Evolutionary conservation across 208 protist species (phyloP).

Genomic region (Leptomonas seymouri): DNA sequence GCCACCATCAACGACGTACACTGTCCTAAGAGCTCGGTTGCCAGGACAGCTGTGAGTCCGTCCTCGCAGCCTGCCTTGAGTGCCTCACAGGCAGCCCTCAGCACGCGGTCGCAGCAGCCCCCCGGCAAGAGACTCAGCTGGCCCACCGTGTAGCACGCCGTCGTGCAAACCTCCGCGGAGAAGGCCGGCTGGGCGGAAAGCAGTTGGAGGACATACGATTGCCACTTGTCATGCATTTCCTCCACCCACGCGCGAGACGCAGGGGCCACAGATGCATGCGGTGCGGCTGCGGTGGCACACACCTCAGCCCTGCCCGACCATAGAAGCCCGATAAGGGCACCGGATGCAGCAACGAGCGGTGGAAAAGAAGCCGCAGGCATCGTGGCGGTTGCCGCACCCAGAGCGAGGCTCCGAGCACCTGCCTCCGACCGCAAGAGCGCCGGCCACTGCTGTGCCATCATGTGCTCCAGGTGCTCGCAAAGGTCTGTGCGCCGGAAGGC

Average conservation of each 20-base stretch:
- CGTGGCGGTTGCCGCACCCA: background rate
- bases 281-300: background rate
- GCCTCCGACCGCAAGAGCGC: slow-evolving; percentile 14
- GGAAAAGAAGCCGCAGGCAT: background rate
- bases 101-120: slow-evolving; percentile 28
- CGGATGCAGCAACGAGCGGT: slow-evolving; percentile 27
- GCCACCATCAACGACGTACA: slow-evolving; percentile 39
- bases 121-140: slow-evolving; percentile 37
- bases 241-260: slow-evolving; percentile 1
- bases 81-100: slow-evolving; percentile 32
- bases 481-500: slow-evolving; percentile 16
- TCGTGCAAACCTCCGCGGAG: slow-evolving; percentile 29
- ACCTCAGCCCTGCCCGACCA: background rate
- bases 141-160: slow-evolving; percentile 51
- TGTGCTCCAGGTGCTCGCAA: slow-evolving; percentile 14
- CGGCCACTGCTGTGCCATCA: slow-evolving; percentile 20
- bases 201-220: slow-evolving; percentile 39
- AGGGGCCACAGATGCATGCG: background rate
- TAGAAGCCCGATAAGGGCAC: slow-evolving; percentile 26
- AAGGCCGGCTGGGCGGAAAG: slow-evolving; percentile 50
- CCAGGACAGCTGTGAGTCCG: slow-evolving; percentile 28
- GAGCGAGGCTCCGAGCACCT: background rate
- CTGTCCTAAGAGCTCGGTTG: slow-evolving; percentile 50
- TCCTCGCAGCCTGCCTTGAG: slow-evolving; percentile 25
- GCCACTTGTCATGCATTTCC: slow-evolving; percentile 13